These are phyloP conservation scores for Xerocomellus intermedius DNA, from an alignment of 768 basidiomycete genomes.

Conservation along the genomic window DNA sequence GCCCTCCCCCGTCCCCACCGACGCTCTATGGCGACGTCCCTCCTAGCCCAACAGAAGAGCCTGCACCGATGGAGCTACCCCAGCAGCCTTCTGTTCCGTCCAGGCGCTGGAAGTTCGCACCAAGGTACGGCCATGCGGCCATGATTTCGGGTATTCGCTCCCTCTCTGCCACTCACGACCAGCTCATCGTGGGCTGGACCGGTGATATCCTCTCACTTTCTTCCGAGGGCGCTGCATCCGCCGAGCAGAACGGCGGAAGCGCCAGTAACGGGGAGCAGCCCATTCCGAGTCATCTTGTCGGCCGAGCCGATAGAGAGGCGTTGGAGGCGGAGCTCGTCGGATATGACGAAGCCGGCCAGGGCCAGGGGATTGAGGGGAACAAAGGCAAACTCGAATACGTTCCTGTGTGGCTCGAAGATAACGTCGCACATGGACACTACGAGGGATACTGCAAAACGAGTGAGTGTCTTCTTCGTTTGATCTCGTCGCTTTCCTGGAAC, in stretches of 20 bases:
- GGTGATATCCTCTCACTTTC: slow-evolving; percentile 70
- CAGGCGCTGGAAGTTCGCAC: slow-evolving; percentile 67
- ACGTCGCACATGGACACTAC: slow-evolving; percentile 90
- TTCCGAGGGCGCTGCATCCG: slow-evolving; percentile 31
- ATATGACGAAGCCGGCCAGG: slow-evolving; percentile 42
- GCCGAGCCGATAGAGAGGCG: slow-evolving; percentile 59
- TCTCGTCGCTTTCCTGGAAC: background rate
- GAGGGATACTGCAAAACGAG: slow-evolving; percentile 98
- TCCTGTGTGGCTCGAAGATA: slow-evolving; percentile 89
- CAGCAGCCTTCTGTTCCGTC: slow-evolving; percentile 17
- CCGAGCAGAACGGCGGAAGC: slow-evolving; percentile 20
- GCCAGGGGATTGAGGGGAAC: slow-evolving; percentile 48
- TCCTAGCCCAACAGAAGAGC: slow-evolving; percentile 29
- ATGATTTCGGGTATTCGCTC: slow-evolving; percentile 93
- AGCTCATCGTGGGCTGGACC: slow-evolving; percentile 92
- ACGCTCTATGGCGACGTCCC: slow-evolving; percentile 49
- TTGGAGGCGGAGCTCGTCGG: slow-evolving; percentile 63
- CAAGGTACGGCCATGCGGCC: slow-evolving; percentile 88
- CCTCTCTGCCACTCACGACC: slow-evolving; percentile 80
- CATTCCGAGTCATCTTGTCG: slow-evolving; percentile 51
- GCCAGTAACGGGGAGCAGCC: slow-evolving; percentile 28
- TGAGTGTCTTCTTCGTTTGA: slow-evolving; percentile 40
- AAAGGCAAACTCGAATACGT: slow-evolving; percentile 67
- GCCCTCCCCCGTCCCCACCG: slow-evolving; percentile 81
- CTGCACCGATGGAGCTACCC: background rate